Conservation (phyloP, 176 grass and related monocot genomes). For the Bothriochloa decipiens region DNA sequence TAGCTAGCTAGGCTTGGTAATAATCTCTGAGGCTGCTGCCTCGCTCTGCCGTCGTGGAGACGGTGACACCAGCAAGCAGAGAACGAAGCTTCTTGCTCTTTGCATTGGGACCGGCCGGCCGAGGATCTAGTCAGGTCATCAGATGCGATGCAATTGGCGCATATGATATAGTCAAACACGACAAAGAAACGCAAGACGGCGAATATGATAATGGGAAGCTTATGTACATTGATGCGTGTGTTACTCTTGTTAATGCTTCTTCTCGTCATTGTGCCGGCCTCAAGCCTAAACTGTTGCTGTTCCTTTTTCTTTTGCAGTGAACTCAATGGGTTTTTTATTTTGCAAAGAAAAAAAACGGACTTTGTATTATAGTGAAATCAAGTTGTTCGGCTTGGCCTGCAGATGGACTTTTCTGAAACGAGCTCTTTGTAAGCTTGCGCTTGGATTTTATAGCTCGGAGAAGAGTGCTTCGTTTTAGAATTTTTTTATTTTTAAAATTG, state of each 20-base stretch:
- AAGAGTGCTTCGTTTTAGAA: not conserved
- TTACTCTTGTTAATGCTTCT: constrained; percentile 31
- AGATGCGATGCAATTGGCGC: not conserved
- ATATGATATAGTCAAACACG: not conserved
- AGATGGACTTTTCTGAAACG: not conserved
- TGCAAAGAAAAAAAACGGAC: too few relatives aligned
- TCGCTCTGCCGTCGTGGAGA: not conserved
- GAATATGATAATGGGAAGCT: not conserved
- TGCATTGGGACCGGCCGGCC: not conserved
- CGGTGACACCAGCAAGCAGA: not conserved
- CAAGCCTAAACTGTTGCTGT: not conserved
- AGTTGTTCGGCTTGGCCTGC: not conserved
- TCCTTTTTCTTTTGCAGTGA: not conserved
- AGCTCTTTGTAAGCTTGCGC: constrained; percentile 5
- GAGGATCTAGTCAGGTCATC: not conserved
- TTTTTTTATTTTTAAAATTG: too few relatives aligned
- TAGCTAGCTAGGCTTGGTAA: not conserved
- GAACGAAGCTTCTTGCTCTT: not conserved
- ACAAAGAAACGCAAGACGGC: not conserved
- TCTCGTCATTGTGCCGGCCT: constrained; percentile 43
- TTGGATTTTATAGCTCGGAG: not conserved
- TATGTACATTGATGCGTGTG: constrained; percentile 7
- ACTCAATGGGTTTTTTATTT: too few relatives aligned
- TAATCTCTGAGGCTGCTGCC: not conserved
- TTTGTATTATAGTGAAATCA: not conserved